Evolutionary conservation across 2,329 filamentous ascomycete species (phyloP).

Genomic region (Fusarium nygamai): DNA sequence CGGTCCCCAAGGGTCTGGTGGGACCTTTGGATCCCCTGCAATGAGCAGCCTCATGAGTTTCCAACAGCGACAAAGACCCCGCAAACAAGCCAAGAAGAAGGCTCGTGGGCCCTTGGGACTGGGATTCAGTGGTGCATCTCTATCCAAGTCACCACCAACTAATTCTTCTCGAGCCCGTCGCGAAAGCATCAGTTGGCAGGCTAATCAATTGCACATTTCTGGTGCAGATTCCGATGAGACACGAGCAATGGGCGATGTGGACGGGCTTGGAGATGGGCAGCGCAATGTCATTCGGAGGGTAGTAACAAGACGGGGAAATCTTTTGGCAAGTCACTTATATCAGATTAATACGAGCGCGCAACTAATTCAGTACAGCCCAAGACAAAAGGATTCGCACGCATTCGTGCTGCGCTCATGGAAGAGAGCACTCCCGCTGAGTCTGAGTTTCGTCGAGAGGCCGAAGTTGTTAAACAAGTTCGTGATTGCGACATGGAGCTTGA

Average conservation of each 20-base stretch:
- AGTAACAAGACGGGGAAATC: conserved; percentile 87
- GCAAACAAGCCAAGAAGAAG: conserved; percentile 72
- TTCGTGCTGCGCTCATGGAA: conserved; percentile 88
- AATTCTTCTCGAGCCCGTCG: conserved; percentile 67
- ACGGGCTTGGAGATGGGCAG: conserved; percentile 64
- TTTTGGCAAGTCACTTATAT: conserved; percentile 71
- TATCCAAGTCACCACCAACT: conserved; percentile 80
- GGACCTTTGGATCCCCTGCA: conserved; percentile 75
- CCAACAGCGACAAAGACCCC: conserved; percentile 77
- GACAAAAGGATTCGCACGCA: conserved; percentile 93
- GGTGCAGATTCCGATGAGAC: conserved; percentile 73
- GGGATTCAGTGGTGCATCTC: conserved; percentile 58
- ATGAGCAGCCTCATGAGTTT: conserved; percentile 85
- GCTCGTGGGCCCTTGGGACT: conserved; percentile 59
- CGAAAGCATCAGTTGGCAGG: conserved; percentile 90
- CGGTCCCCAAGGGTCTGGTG: conserved; percentile 59
- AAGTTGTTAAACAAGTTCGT: conserved; percentile 93
- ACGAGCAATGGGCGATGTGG: conserved; percentile 73
- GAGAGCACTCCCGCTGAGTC: conserved; percentile 88
- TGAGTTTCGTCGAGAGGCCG: conserved; percentile 89
- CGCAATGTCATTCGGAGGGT: conserved; percentile 82
- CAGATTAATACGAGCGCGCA: background rate
- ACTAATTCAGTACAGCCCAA: conserved; percentile 74
- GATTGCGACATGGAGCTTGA: conserved; percentile 82
- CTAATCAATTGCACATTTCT: conserved; percentile 85